phyloP scores from a whole-genome alignment of 805 yeast genomes.

The Ogataea glucozyma region DNA sequence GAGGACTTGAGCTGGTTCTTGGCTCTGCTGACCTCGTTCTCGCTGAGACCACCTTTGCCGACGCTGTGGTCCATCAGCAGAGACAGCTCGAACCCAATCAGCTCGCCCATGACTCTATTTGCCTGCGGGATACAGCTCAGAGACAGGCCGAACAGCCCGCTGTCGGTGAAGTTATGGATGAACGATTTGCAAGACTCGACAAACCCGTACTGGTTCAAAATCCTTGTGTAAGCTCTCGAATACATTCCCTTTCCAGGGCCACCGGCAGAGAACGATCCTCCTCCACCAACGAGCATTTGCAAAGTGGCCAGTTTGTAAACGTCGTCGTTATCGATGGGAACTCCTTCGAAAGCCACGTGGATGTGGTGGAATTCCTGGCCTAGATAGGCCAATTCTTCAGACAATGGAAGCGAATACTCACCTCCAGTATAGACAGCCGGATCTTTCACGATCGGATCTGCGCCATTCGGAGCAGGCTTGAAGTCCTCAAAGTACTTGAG shows the following conservation, averaged over 20 bases:
- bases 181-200: constrained; percentile 86
- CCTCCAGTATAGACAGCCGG: constrained; percentile 62
- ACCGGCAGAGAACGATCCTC: constrained; percentile 97
- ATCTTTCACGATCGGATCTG: constrained; percentile 31
- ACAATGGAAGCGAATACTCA: constrained; percentile 52
- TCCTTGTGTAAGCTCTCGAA: constrained; percentile 87
- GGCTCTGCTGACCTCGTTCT: constrained; percentile 80
- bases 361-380: constrained; percentile 80
- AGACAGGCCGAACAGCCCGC: constrained; percentile 89
- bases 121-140: constrained; percentile 85
- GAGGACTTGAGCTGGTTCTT: constrained; percentile 89
- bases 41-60: constrained; percentile 63
- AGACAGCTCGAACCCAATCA: constrained; percentile 66
- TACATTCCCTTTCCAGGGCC: constrained; percentile 99
- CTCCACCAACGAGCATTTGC: constrained; percentile 92
- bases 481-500: constrained; percentile 65
- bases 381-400: constrained; percentile 58
- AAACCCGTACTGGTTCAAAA: constrained; percentile 86
- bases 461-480: constrained; percentile 35
- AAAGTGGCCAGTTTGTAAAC: constrained; percentile 87
- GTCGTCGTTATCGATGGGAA: constrained; percentile 80
- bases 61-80: constrained; percentile 40
- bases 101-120: constrained; percentile 78
- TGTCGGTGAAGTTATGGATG: constrained; percentile 86
- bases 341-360: constrained; percentile 85